A percentile compares a stretch with the other conserved stretches of the same genome.
phyloP scores from a whole-genome alignment of 2,329 filamentous ascomycete genomes.

The Piedraia hortae region DNA sequence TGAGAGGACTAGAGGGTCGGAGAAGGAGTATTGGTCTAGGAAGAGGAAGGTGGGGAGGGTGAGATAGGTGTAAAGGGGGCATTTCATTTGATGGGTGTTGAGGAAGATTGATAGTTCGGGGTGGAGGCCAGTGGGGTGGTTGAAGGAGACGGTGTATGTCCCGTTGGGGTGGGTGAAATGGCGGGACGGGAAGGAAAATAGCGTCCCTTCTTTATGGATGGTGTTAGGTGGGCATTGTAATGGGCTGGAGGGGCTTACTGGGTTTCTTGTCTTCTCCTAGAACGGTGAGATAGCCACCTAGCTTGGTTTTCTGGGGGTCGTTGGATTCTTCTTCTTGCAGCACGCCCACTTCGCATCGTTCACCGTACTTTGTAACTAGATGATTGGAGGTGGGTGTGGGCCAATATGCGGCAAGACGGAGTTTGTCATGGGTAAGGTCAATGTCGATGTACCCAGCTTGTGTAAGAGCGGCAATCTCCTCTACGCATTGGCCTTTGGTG shows the following conservation, averaged over 20 bases:
- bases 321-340: slow-evolving; percentile 34
- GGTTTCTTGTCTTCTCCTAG: slow-evolving; percentile 46
- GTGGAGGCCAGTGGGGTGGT: slow-evolving; percentile 54
- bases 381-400: too few species aligned
- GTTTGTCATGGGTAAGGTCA: slow-evolving; percentile 35
- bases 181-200: slow-evolving; percentile 63
- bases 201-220: slow-evolving; percentile 33
- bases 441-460: slow-evolving; percentile 43
- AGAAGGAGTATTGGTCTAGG: slow-evolving; percentile 64
- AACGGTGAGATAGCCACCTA: slow-evolving; percentile 54
- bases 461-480: slow-evolving; percentile 19
- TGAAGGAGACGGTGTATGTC: slow-evolving; percentile 27
- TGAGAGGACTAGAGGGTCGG: slow-evolving; percentile 44
- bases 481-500: slow-evolving; percentile 17
- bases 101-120: slow-evolving; percentile 48
- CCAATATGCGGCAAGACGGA: slow-evolving; percentile 37
- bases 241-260: slow-evolving; percentile 15
- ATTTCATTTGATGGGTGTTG: slow-evolving; percentile 23
- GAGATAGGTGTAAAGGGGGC: slow-evolving; percentile 51
- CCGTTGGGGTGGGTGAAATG: slow-evolving; percentile 30
- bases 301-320: slow-evolving; percentile 45
- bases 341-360: slow-evolving; percentile 56
- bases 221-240: slow-evolving; percentile 1
- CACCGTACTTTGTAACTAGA: too few species aligned
- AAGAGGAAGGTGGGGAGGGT: slow-evolving; percentile 63